These are phyloP conservation scores for Stephanodiscus minutulus DNA, from an alignment of 108 stramenopile species.

Conservation along the genomic window DNA sequence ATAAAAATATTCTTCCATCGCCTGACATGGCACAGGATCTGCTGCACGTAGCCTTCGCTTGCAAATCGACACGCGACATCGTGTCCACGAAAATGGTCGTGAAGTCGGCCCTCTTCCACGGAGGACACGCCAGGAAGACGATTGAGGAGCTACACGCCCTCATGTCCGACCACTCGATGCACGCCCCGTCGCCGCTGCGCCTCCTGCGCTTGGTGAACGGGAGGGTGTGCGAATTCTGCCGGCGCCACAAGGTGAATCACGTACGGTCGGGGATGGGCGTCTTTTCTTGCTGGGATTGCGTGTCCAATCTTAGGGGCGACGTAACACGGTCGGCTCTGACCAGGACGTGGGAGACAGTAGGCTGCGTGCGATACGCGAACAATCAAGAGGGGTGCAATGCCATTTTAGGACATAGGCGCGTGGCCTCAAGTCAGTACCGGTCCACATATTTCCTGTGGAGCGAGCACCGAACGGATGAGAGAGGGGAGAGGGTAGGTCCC, in stretches of 20 bases:
- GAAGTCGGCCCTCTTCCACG: constrained; percentile 11
- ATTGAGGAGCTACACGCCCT: constrained; percentile 17
- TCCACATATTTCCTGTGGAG: constrained; percentile 9
- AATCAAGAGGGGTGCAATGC: constrained; percentile 5
- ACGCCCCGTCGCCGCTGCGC: constrained; percentile 20
- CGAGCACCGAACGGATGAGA: constrained; percentile 4
- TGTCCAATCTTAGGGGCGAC: background rate
- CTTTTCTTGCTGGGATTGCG: constrained; percentile 30
- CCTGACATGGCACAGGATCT: background rate
- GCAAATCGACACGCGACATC: constrained; percentile 9
- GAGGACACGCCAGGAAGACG: constrained; percentile 11
- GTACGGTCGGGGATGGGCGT: constrained; percentile 24
- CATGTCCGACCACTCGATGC: constrained; percentile 13
- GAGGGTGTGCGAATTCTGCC: constrained; percentile 20
- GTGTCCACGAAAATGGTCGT: constrained; percentile 21
- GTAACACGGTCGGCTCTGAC: background rate
- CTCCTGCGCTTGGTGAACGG: constrained; percentile 25
- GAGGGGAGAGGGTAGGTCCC: constrained; percentile 16
- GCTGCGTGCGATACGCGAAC: constrained; percentile 7
- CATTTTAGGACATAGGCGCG: constrained; percentile 18
- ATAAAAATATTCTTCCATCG: no score
- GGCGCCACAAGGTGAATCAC: constrained; percentile 4
- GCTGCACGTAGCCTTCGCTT: constrained; percentile 10
- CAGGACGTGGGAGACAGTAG: constrained; percentile 16
- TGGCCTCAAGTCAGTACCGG: constrained; percentile 10